Evolutionary conservation across 768 basidiomycete species (phyloP).

Genomic region (Lactifluus piperatus): DNA sequence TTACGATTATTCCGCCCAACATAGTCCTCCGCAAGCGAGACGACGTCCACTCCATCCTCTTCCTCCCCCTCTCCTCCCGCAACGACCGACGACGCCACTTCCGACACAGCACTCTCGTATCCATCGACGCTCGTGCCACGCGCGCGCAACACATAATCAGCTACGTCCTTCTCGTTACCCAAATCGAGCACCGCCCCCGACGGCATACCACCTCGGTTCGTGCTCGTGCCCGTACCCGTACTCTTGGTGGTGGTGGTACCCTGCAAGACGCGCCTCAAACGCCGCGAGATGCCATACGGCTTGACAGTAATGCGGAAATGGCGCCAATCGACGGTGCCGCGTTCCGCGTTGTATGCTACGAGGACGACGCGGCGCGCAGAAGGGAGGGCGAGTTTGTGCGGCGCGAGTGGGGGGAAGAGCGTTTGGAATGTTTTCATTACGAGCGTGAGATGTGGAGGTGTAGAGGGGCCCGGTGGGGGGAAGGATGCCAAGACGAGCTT

Average conservation of each 20-base stretch:
- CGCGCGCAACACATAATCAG: slow-evolving; percentile 83
- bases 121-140: slow-evolving; percentile 45
- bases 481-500: slow-evolving; percentile 86
- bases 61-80: slow-evolving; percentile 92
- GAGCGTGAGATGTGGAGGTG: slow-evolving; percentile 79
- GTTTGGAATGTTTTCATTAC: slow-evolving; percentile 96
- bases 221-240: too few relatives aligned
- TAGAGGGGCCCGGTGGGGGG: slow-evolving; percentile 62
- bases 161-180: slow-evolving; percentile 86
- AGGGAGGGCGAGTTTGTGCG: slow-evolving; percentile 68
- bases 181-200: slow-evolving; percentile 53
- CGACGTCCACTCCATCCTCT: slow-evolving; percentile 72
- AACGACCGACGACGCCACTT: slow-evolving; percentile 51
- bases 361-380: slow-evolving; percentile 93
- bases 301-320: slow-evolving; percentile 95
- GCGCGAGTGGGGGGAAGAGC: slow-evolving; percentile 88
- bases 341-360: slow-evolving; percentile 80
- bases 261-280: slow-evolving; percentile 81
- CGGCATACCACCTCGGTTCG: too few relatives aligned
- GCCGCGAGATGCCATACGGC: slow-evolving; percentile 87
- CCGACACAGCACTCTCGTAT: slow-evolving; percentile 62
- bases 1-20: slow-evolving; percentile 91
- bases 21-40: slow-evolving; percentile 86
- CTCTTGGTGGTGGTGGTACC: slow-evolving; percentile 30
- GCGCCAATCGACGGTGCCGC: slow-evolving; percentile 82